Base-by-base conservation (phyloP, 1,284 basidiomycete species). In the Tausonia pullulans region DNA sequence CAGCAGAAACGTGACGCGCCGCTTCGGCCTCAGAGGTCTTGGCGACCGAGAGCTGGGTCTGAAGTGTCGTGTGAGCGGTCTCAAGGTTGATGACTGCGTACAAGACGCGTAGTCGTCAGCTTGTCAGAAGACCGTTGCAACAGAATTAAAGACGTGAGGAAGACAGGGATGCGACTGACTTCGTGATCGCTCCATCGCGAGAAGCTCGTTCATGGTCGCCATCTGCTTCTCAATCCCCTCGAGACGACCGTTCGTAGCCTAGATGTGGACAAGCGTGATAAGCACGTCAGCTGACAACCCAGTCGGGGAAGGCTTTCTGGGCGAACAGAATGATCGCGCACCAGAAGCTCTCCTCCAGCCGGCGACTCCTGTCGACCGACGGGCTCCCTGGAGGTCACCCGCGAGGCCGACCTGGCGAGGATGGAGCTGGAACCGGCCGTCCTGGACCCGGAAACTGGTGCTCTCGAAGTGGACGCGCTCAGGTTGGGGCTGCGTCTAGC, bases 171-270 rank as follows among this genome's bases (percentile, higher is more conserved):
- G 44, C 43, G 14, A 55, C 65, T 44, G n/a, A 66, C 65, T 61
- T 44, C 50, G 60, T 27, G 39, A 45, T 10, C 59, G 58, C 49
- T 66, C 65, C 8, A 48, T 40, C 5, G 43, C 56, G 27, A 66
- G 58, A 3, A 66, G 57, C n/a, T 62, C 65, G 43, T 58, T 43
- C 61, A 64, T 60, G 16, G 39, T 59, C 16, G 43, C 43, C 27
- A 66, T 66, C 57, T 62, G 61, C 44, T 63, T 58, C 58, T 62
- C 65, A 16, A 66, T 53, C 40, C 59, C 52, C 43, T 46, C 54
- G 7, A 66, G 27, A 10, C 61, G 51, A 10, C 44, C 54, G 57
- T 66, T 66, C 10, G 61, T 62, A 10, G 58, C 57, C 61, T 66
- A 43, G 8, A 60, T 56, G 8, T 62, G 61, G 4, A 54, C 61